Base-by-base conservation (phyloP, 1,284 basidiomycete genomes). In the Apiotrichum veenhuisii region DNA sequence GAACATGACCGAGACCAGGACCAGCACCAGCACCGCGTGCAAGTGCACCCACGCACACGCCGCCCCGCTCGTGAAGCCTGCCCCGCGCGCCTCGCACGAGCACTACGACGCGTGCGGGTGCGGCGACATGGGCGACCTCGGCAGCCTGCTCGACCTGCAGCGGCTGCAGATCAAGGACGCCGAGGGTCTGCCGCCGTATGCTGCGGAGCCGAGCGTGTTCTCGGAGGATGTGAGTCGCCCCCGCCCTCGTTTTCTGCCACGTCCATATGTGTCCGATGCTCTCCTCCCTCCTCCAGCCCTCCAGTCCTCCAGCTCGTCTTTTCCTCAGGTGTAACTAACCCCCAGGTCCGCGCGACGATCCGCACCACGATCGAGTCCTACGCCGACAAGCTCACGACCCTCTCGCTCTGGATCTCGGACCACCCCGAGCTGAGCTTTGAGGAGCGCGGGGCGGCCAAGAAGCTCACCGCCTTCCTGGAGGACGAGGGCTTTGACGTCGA, bases 401-500 rank as follows among this genome's bases (percentile, higher is more conserved):
- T 69, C n/a, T 67, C 65, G n/a, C 43, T 59, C 18, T 64, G 59
- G 44, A 55, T 69, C 36, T 59, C 51, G 26, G 59, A 58, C 22
- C 54, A 70, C 57, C 68, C 68, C 25, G 68, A 70, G 44, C 57
- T 67, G 1, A 59, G 38, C 15, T 68, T 55, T 48, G 22, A 67
- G 27, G 68, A 70, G 54, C 43, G 45, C 38, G 58, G 81, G 69
- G 84, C 86, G 26, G 84, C 86, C 59, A 82, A 84, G 57, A 66
- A 76, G 20, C 68, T 87, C 52, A 81, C 83, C 0, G 64, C 75
- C 17, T 86, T 83, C 67, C 83, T 87, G 80, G 74, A 77, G 53
- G 73, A 75, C 42, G 80, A 84, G 5, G 72, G 69, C 1, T 89
- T 87, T 71, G 70, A 75, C 20, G 84, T 89, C 27, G 84, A 82